Evolutionary conservation across 441 rosid species (phyloP).

Genomic region (Dalechampia spathulata): DNA sequence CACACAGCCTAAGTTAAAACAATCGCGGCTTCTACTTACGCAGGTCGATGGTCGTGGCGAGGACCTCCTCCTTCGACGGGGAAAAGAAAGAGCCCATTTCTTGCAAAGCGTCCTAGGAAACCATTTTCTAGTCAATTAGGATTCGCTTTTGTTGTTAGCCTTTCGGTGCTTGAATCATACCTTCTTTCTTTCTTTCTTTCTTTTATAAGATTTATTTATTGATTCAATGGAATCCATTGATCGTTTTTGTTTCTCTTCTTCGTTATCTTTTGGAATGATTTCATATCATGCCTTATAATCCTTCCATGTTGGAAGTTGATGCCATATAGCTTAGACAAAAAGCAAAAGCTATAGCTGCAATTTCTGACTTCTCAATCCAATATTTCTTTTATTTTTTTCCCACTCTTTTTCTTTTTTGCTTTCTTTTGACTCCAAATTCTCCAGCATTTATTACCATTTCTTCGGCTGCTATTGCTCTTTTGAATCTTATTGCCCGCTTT

Average conservation of each 20-base stretch:
- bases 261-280: conserved; percentile 10
- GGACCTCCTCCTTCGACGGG: too few relatives aligned
- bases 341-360: conserved; percentile 40
- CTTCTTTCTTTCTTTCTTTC: conserved; percentile 21
- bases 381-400: not conserved
- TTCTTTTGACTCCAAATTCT: conserved; percentile 18
- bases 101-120: conserved; percentile 36
- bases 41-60: too few relatives aligned
- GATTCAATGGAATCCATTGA: conserved; percentile 19
- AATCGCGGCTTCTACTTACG: too few relatives aligned
- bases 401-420: conserved; percentile 5
- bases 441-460: conserved; percentile 13
- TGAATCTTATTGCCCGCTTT: conserved; percentile 23
- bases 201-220: not conserved
- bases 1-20: too few relatives aligned
- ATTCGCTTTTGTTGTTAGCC: conserved; percentile 30
- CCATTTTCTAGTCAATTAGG: conserved; percentile 14
- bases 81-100: too few relatives aligned
- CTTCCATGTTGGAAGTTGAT: conserved; percentile 17
- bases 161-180: conserved; percentile 54
- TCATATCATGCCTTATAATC: conserved; percentile 6
- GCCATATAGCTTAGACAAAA: conserved; percentile 18
- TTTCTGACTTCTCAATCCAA: conserved; percentile 34
- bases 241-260: not conserved
- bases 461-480: not conserved